Evolutionary conservation across 345 rosid genomes (phyloP), one percentile per base, ranked within the genome.

Genomic region (Aquilaria sinensis): DNA sequence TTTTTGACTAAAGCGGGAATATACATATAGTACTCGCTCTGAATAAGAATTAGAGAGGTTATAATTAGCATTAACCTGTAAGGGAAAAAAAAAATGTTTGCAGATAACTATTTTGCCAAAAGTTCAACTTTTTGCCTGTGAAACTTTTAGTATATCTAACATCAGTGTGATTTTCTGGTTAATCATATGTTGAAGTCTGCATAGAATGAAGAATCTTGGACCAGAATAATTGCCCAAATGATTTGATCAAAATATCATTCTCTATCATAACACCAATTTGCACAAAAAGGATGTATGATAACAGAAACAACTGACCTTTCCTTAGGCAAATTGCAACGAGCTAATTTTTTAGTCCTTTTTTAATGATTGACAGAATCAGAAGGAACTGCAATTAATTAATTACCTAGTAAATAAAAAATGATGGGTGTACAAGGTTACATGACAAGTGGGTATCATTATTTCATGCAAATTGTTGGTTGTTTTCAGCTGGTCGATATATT

Each of bases 151-250:
- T 23, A 23, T 23, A 23, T 23, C 23, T 23, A 23, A 23, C 23
- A 23, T 23, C 23, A 23, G 23, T 23, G 23, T 37, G 43, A 9
- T 37, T 37, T 37, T 37, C 5, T 37, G 56, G 78, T 58, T 80
- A 68, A 58, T 78, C 75, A 65, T 60, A 61, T 63, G 68, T 69
- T 60, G 30, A 60, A 49, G 71, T 23, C 67, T 77, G 69, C 47
- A 68, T 64, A 13, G 69, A 67, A 69, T 64, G 61, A 75, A 78
- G 85, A 80, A 76, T 80, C 81, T 69, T 77, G 75, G 82, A 78
- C 80, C 64, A 68, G 62, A 65, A 84, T 86, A 60, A 86, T 83
- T 67, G 63, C 74, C 51, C 56, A 67, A 66, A 74, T 74, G 64
- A 72, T 64, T 60, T 69, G 65, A 71, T 77, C 58, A 61, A 4